Conservation (phyloP, 805 yeast species). For the Helenozyma baotianmanensis region DNA sequence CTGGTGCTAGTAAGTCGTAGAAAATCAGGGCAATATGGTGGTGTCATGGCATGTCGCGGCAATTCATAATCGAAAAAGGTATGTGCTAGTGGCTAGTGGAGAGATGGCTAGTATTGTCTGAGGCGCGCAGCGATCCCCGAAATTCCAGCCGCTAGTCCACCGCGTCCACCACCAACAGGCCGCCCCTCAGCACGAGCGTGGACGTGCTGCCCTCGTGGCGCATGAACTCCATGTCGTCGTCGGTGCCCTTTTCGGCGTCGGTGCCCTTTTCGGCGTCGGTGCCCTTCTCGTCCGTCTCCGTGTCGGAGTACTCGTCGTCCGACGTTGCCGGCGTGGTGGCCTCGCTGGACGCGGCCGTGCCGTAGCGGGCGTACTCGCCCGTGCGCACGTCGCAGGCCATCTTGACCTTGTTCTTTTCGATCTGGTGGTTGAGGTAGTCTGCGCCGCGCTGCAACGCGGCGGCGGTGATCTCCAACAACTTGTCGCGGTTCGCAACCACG, state of each 20-base stretch:
- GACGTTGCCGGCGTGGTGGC: conserved; percentile 11
- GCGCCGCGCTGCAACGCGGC: conserved; percentile 8
- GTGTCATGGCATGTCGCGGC: no score
- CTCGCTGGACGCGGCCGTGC: conserved; percentile 3
- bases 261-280: background rate
- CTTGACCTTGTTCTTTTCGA: conserved; percentile 2
- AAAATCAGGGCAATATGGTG: no score
- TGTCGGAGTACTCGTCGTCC: conserved; percentile 4
- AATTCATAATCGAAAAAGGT: no score
- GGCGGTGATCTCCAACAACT: conserved; percentile 7
- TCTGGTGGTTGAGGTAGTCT: conserved; percentile 3
- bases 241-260: background rate
- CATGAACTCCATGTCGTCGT: background rate
- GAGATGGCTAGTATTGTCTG: no score
- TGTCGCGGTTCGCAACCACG: conserved; percentile 8
- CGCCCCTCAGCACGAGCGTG: no score
- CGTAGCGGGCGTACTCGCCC: background rate
- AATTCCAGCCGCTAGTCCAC: no score
- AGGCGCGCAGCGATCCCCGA: no score
- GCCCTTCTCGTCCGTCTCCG: background rate
- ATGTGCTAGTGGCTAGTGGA: no score
- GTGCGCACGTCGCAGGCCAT: conserved; percentile 3
- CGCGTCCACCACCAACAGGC: no score
- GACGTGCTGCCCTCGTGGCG: no score
- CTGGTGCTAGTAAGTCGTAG: no score